A percentile compares a stretch with the other conserved stretches of the same genome.
Conservation (phyloP, 352 stramenopile species). For the Phytophthora constricta region DNA sequence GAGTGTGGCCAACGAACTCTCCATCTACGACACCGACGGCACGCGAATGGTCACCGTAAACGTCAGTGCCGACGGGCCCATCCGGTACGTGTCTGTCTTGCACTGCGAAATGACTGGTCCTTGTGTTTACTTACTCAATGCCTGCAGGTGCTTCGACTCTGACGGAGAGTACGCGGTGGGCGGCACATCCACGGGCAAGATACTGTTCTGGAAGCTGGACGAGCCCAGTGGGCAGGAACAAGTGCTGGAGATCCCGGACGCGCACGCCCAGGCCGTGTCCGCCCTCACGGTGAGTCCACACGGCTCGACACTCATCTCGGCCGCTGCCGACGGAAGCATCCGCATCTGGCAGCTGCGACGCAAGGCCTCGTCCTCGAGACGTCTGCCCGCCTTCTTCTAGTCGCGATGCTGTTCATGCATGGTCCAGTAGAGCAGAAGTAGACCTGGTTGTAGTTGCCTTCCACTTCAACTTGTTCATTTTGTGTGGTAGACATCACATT, state of each 20-base stretch:
- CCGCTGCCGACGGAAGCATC: conserved; percentile 66
- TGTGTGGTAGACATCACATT: too few relatives aligned
- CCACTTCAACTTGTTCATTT: conserved; percentile 9
- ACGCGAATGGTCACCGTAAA: conserved; percentile 66
- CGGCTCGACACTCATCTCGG: conserved; percentile 65
- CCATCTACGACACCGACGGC: conserved; percentile 66
- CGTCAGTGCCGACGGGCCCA: conserved; percentile 60
- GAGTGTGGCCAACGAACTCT: conserved; percentile 74
- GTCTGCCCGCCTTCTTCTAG: conserved; percentile 70
- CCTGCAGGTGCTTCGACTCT: conserved; percentile 74
- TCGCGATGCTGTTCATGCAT: neutral
- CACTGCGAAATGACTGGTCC: neutral
- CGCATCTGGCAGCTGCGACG: conserved; percentile 82
- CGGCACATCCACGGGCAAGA: conserved; percentile 74
- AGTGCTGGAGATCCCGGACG: conserved; percentile 79
- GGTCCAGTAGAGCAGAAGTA: too few relatives aligned
- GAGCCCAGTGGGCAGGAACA: conserved; percentile 67
- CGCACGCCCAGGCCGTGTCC: conserved; percentile 68
- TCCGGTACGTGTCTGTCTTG: conserved; percentile 50
- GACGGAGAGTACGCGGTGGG: conserved; percentile 81
- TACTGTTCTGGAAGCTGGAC: conserved; percentile 87
- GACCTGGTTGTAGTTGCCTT: conserved; percentile 6
- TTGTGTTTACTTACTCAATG: neutral
- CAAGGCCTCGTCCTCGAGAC: conserved; percentile 53
- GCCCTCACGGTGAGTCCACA: conserved; percentile 68